These are phyloP conservation scores for Myriangium duriaei DNA, from an alignment of 2,329 filamentous ascomycete species.

Conservation along the genomic window DNA sequence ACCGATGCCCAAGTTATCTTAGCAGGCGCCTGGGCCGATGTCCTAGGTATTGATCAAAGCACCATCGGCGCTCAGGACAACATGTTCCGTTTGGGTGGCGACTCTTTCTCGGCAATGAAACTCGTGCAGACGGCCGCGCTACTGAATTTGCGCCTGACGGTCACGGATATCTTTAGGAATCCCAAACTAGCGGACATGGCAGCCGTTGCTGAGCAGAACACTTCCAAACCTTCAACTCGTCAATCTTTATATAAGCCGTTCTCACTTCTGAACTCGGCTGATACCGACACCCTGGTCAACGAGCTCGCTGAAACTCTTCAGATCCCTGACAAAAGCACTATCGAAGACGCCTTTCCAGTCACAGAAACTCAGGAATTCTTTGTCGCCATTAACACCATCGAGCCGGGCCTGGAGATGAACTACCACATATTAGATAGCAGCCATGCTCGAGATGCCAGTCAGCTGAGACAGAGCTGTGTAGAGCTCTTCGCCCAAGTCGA, in stretches of 20 bases:
- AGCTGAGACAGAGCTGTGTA: constrained; percentile 39
- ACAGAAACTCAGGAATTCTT: not conserved
- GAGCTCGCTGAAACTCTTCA: not conserved
- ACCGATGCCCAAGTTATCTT: not conserved
- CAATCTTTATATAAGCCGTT: too few relatives aligned
- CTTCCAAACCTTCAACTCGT: too few relatives aligned
- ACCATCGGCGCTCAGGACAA: not conserved
- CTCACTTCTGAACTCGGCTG: not conserved
- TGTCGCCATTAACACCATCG: not conserved
- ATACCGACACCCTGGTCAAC: not conserved
- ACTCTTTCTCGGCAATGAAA: constrained; percentile 7
- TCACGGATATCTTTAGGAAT: constrained; percentile 2
- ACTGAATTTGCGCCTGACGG: constrained; percentile 35
- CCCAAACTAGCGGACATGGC: constrained; percentile 1
- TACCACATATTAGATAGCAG: constrained; percentile 55
- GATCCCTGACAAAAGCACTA: not conserved
- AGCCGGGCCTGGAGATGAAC: constrained; percentile 28
- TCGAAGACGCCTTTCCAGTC: not conserved
- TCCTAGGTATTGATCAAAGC: not conserved
- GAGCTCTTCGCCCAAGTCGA: constrained; percentile 40
- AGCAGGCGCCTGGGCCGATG: not conserved
- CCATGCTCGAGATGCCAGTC: constrained; percentile 34
- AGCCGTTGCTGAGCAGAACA: not conserved
- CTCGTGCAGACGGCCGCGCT: constrained; percentile 39
- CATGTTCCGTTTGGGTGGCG: constrained; percentile 5